These are phyloP conservation scores for Leishmania martiniquensis DNA, from an alignment of 208 protist species.

Conservation along the genomic window DNA sequence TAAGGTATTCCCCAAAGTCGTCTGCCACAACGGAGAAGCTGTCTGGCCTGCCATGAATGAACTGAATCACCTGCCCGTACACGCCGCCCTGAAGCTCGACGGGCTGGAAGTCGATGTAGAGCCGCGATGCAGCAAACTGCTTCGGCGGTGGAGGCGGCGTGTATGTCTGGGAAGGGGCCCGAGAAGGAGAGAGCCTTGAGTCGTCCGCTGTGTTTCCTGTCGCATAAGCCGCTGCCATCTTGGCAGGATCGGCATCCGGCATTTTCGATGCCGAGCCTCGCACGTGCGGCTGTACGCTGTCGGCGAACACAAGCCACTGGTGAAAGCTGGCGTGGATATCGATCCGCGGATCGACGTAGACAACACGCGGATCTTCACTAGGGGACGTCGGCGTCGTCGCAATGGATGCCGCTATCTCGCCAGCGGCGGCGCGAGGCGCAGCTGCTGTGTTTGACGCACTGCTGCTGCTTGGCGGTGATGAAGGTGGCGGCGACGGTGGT, in stretches of 20 bases:
- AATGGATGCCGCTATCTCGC: neutral
- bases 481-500: neutral
- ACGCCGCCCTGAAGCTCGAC: slow-evolving; percentile 26
- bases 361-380: slow-evolving; percentile 6
- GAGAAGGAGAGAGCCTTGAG: neutral
- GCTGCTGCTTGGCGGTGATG: neutral
- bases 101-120: slow-evolving; percentile 60
- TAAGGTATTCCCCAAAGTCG: slow-evolving; percentile 65
- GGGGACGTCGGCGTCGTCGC: neutral
- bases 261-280: slow-evolving; percentile 15
- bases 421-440: neutral
- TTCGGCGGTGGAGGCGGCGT: slow-evolving; percentile 2
- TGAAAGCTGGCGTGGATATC: slow-evolving; percentile 42
- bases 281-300: slow-evolving; percentile 55
- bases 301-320: slow-evolving; percentile 58
- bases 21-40: slow-evolving; percentile 56
- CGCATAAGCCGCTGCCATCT: slow-evolving; percentile 11
- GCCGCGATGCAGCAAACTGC: slow-evolving; percentile 36
- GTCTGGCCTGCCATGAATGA: slow-evolving; percentile 37
- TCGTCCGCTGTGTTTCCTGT: neutral
- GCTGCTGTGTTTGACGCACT: neutral
- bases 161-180: neutral
- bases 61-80: slow-evolving; percentile 57
- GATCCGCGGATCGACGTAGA: slow-evolving; percentile 57
- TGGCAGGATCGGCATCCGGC: slow-evolving; percentile 26